phyloP scores from a whole-genome alignment of 768 basidiomycete species.

The Suillus occidentalis region DNA sequence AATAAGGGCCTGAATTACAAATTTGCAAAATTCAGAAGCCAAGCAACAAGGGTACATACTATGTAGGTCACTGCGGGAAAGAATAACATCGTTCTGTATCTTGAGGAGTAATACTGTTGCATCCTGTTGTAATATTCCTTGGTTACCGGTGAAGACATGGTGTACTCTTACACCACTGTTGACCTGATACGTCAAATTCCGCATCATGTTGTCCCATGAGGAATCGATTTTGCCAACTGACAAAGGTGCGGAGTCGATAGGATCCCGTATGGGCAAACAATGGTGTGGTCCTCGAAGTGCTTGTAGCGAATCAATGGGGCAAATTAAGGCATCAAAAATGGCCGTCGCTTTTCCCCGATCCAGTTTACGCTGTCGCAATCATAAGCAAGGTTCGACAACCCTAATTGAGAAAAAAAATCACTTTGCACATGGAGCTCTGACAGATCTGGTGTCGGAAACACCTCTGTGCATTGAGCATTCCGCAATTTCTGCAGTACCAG shows the following conservation, averaged over 20 bases:
- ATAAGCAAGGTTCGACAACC: slow-evolving; percentile 13
- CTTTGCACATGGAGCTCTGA: slow-evolving; percentile 40
- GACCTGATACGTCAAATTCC: slow-evolving; percentile 24
- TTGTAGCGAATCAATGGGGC: slow-evolving; percentile 21
- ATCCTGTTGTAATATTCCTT: slow-evolving; percentile 37
- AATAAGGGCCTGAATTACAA: slow-evolving; percentile 27
- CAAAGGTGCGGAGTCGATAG: slow-evolving; percentile 19
- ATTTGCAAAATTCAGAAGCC: neutral
- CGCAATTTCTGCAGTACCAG: slow-evolving; percentile 50
- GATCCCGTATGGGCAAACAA: slow-evolving; percentile 16
- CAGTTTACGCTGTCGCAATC: neutral
- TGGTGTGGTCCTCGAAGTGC: slow-evolving; percentile 24
- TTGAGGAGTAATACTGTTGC: slow-evolving; percentile 38
- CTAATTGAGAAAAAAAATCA: slow-evolving; percentile 18
- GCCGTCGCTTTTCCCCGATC: slow-evolving; percentile 12
- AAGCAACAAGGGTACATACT: slow-evolving; percentile 19
- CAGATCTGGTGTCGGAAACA: slow-evolving; percentile 50
- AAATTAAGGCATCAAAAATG: slow-evolving; percentile 9
- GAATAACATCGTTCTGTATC: slow-evolving; percentile 37
- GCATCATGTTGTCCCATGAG: slow-evolving; percentile 34
- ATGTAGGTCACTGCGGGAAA: slow-evolving; percentile 19
- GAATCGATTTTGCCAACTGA: slow-evolving; percentile 12
- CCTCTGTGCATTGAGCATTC: slow-evolving; percentile 47
- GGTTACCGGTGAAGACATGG: slow-evolving; percentile 54
- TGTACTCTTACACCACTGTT: slow-evolving; percentile 28